Evolutionary conservation across 192 early-diverging fungal species (phyloP).

Genomic region (Funneliformis mosseae): DNA sequence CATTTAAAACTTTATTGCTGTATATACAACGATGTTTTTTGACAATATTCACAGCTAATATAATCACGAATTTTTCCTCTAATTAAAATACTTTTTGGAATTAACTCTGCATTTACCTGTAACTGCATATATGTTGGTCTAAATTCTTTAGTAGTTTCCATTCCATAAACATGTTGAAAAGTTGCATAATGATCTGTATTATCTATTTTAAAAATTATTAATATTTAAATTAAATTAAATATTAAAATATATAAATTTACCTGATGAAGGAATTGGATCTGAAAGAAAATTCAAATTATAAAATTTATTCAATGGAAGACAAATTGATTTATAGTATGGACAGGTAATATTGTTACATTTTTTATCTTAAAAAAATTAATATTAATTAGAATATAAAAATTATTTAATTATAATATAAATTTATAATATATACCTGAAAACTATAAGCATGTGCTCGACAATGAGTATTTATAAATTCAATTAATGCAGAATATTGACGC

Average conservation of each 20-base stretch:
- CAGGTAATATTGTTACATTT: background rate
- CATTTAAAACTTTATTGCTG: background rate
- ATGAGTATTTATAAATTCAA: background rate
- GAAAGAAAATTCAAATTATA: background rate
- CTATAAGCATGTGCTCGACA: background rate
- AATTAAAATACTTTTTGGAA: background rate
- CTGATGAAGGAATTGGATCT: background rate
- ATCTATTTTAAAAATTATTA: background rate
- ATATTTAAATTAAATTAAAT: too few species aligned
- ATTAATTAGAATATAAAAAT: background rate
- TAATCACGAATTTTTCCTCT: background rate
- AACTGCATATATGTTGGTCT: background rate
- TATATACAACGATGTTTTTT: background rate
- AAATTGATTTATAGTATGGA: background rate
- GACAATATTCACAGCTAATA: background rate
- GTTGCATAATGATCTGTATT: background rate
- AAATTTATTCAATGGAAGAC: background rate
- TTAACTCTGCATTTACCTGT: background rate
- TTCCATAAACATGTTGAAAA: background rate
- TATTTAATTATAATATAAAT: background rate
- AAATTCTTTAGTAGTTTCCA: background rate
- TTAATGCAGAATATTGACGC: background rate
- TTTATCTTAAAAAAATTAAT: background rate
- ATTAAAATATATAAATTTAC: background rate
- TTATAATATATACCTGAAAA: background rate